A percentile compares a stretch with the other conserved stretches of the same genome.
phyloP scores from a whole-genome alignment of 31 red algal genomes.

The Odonthalia washingtoniensis region DNA sequence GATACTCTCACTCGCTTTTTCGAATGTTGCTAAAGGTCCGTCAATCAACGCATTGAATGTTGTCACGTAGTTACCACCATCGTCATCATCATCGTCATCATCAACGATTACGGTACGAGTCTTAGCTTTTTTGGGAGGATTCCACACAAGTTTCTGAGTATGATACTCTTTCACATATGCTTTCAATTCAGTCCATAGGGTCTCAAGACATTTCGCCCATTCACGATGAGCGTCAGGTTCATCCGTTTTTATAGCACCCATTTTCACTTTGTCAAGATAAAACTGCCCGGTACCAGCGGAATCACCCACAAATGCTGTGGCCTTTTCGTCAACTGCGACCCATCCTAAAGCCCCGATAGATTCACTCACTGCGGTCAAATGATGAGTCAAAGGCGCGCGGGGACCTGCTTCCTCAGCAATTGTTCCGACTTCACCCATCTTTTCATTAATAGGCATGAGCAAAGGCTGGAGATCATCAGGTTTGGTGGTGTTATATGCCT shows the following conservation, averaged over 20 bases:
- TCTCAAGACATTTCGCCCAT: conserved; percentile 60
- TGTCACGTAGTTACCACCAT: conserved; percentile 51
- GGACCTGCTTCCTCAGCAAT: conserved; percentile 53
- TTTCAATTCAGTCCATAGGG: conserved; percentile 71
- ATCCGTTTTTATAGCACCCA: conserved; percentile 71
- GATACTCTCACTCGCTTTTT: conserved; percentile 63
- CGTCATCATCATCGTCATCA: conserved; percentile 51
- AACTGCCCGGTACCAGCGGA: conserved; percentile 75
- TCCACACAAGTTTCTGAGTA: conserved; percentile 77
- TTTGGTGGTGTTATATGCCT: conserved; percentile 50
- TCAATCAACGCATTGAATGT: conserved; percentile 63
- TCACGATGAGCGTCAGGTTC: conserved; percentile 60
- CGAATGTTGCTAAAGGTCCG: conserved; percentile 69
- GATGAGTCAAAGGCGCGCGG: conserved; percentile 56
- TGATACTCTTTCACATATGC: conserved; percentile 92
- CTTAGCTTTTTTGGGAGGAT: conserved; percentile 51
- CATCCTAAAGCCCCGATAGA: conserved; percentile 77
- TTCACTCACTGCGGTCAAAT: conserved; percentile 77
- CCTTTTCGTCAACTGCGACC: conserved; percentile 82
- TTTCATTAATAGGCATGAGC: conserved; percentile 59
- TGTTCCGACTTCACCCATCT: conserved; percentile 71
- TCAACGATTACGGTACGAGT: neutral
- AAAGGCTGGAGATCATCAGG: conserved; percentile 69
- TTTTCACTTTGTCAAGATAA: conserved; percentile 75
- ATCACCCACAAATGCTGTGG: conserved; percentile 70